A percentile compares a stretch with the other conserved stretches of the same genome.
Conservation (phyloP, 257 asterid species). For the Henckelia pumila region DNA sequence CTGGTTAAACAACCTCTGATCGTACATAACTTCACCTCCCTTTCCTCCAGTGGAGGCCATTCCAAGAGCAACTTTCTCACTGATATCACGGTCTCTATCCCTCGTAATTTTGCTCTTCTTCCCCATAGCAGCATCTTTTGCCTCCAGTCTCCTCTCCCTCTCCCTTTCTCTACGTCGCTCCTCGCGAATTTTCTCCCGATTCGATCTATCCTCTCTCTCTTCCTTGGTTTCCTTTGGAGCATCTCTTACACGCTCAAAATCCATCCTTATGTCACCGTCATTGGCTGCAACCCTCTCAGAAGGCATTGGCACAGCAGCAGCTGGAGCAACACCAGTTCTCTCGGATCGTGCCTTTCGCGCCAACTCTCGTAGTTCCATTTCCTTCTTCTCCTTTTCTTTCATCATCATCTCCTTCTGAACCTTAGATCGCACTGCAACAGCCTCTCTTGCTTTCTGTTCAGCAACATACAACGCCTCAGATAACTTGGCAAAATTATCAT, state of each 20-base stretch:
- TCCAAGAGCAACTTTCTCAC: constrained; percentile 88
- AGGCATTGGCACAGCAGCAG: constrained; percentile 48
- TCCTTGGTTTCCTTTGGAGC: constrained; percentile 61
- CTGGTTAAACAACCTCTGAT: constrained; percentile 83
- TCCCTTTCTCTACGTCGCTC: constrained; percentile 86
- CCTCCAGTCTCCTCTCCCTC: constrained; percentile 87
- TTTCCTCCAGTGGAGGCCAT: constrained; percentile 66
- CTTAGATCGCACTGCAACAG: constrained; percentile 87
- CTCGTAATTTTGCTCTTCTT: constrained; percentile 85
- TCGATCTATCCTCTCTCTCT: constrained; percentile 60
- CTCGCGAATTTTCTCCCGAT: constrained; percentile 85
- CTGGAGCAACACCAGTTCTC: constrained; percentile 63
- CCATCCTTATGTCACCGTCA: constrained; percentile 50
- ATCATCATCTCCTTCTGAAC: constrained; percentile 88
- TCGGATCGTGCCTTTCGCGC: constrained; percentile 88
- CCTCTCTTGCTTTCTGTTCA: constrained; percentile 92
- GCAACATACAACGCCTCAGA: constrained; percentile 78
- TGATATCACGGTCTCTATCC: constrained; percentile 85
- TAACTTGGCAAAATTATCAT: constrained; percentile 81
- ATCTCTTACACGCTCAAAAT: constrained; percentile 58
- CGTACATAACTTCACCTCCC: constrained; percentile 83
- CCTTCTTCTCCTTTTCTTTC: constrained; percentile 92
- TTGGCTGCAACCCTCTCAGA: constrained; percentile 58
- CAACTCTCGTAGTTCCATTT: constrained; percentile 74
- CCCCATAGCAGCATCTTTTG: constrained; percentile 86